Evolutionary conservation across 2,329 filamentous ascomycete species (phyloP).

Genomic region (Penicillium paneum): DNA sequence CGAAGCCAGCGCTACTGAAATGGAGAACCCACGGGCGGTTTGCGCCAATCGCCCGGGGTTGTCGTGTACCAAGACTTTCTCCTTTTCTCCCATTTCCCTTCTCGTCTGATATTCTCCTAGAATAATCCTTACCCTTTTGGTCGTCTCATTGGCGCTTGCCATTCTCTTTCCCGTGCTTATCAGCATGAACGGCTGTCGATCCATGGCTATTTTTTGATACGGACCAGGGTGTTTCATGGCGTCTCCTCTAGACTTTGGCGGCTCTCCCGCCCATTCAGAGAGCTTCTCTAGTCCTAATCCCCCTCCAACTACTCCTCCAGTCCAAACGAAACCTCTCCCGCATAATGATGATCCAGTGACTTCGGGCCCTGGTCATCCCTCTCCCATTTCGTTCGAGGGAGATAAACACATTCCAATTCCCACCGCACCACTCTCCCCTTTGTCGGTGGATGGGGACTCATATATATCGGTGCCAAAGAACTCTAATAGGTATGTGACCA

Average conservation of each 20-base stretch:
- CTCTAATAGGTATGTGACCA: constrained; percentile 39
- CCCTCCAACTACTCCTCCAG: constrained; percentile 35
- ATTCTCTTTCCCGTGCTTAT: constrained; percentile 18
- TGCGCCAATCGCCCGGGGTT: constrained; percentile 19
- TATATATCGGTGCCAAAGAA: constrained; percentile 36
- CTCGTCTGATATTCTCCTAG: constrained; percentile 8
- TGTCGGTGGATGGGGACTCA: constrained; percentile 27
- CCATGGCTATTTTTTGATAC: constrained; percentile 27
- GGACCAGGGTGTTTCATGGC: constrained; percentile 21
- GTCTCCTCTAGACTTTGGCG: constrained; percentile 16
- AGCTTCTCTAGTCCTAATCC: constrained; percentile 11
- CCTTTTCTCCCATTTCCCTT: constrained; percentile 7
- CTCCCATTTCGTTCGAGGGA: constrained; percentile 25
- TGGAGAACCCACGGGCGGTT: constrained; percentile 20
- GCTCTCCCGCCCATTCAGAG: constrained; percentile 19
- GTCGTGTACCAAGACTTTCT: constrained; percentile 10
- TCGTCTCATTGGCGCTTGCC: constrained; percentile 16
- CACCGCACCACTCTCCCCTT: constrained; percentile 22
- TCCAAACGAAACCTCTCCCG: constrained; percentile 56
- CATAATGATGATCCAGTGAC: constrained; percentile 45
- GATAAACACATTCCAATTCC: constrained; percentile 24
- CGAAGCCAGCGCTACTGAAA: constrained; percentile 12
- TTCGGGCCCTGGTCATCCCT: constrained; percentile 20
- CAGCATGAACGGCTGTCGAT: constrained; percentile 25
- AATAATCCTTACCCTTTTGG: constrained; percentile 25